A percentile compares a stretch with the other conserved stretches of the same genome.
These are phyloP conservation scores for Tetradesmus lagerheimii DNA, from an alignment of 139 green algal species.

Conservation along the genomic window DNA sequence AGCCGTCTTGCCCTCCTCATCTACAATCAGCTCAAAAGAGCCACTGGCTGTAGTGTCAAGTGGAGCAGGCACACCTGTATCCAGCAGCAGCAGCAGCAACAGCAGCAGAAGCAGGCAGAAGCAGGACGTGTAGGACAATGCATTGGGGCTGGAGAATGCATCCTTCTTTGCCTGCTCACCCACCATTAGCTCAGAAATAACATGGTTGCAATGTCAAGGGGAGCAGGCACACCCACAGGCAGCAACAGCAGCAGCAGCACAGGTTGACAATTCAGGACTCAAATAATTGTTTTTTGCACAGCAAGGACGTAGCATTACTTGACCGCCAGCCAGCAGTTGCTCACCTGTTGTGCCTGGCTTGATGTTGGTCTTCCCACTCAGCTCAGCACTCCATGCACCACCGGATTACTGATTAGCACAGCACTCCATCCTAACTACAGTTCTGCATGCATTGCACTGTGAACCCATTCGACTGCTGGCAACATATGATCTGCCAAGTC, in stretches of 20 bases:
- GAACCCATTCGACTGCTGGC: too few relatives aligned
- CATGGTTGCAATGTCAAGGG: background rate
- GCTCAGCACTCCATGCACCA: background rate
- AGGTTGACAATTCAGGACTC: too few relatives aligned
- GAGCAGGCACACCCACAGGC: background rate
- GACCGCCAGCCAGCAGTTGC: background rate
- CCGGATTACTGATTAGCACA: too few relatives aligned
- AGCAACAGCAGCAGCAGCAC: background rate
- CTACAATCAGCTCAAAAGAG: constrained; percentile 12
- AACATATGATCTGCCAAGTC: too few relatives aligned
- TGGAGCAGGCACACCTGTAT: background rate
- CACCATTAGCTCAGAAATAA: constrained; percentile 1
- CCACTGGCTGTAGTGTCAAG: background rate
- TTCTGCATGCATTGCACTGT: too few relatives aligned
- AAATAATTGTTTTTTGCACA: too few relatives aligned
- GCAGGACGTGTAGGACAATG: too few relatives aligned
- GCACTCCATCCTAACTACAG: too few relatives aligned
- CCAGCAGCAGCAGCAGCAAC: background rate
- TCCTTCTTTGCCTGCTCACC: constrained; percentile 10
- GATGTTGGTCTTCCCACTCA: background rate
- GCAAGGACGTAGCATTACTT: too few relatives aligned
- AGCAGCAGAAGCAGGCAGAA: background rate
- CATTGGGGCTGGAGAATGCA: too few relatives aligned
- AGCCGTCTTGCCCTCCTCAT: constrained; percentile 18
- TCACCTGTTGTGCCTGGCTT: background rate